A percentile compares a stretch with the other conserved stretches of the same genome.
Conservation (phyloP, 139 green algal species). For the Micractinium conductrix region DNA sequence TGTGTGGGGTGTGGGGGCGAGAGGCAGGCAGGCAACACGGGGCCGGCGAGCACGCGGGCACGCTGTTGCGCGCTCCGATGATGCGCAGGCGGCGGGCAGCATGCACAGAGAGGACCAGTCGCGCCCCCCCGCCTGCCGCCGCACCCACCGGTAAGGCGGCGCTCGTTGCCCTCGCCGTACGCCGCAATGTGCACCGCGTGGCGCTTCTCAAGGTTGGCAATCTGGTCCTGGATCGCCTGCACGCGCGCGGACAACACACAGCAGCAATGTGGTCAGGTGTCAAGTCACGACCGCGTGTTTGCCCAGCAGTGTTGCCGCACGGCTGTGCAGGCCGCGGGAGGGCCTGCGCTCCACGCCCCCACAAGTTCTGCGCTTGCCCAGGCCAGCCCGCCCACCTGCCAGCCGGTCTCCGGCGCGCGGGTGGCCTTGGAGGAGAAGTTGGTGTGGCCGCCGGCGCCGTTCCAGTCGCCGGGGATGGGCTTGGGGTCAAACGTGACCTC, state of each 20-base stretch:
- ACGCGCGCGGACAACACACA: too few relatives aligned
- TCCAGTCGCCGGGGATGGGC: conserved; percentile 98
- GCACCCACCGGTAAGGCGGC: conserved; percentile 88
- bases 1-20: too few relatives aligned
- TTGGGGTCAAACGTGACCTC: conserved; percentile 96
- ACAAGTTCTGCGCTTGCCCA: too few relatives aligned
- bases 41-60: too few relatives aligned
- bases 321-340: too few relatives aligned
- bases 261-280: too few relatives aligned
- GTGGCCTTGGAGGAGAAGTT: conserved; percentile 98
- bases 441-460: conserved; percentile 94
- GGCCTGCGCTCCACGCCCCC: too few relatives aligned
- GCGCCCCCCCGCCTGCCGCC: background rate
- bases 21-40: too few relatives aligned
- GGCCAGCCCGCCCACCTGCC: conserved; percentile 48
- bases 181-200: conserved; percentile 82
- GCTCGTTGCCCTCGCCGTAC: conserved; percentile 97
- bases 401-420: conserved; percentile 67
- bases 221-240: conserved; percentile 86
- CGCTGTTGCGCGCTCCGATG: too few relatives aligned
- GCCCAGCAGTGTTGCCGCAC: too few relatives aligned
- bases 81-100: background rate
- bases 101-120: background rate
- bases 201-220: conserved; percentile 89
- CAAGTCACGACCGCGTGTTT: too few relatives aligned